Conservation (phyloP, 345 rosid genomes). For the Populus pruinosa region DNA sequence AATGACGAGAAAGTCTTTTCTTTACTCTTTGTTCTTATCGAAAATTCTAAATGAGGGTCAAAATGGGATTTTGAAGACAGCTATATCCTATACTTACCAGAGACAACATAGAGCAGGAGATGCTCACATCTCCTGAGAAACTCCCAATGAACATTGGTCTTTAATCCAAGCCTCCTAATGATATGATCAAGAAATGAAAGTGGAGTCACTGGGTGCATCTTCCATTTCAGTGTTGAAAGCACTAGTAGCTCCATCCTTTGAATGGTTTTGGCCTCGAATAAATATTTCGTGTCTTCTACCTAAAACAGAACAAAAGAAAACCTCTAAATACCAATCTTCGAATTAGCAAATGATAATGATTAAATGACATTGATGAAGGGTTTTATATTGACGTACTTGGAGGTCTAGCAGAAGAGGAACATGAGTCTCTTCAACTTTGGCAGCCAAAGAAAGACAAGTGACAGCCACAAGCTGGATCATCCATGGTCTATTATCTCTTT, state of each 20-base stretch:
- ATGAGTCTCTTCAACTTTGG: constrained; percentile 34
- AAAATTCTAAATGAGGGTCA: constrained; percentile 6
- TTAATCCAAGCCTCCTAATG: constrained; percentile 26
- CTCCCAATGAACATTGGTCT: constrained; percentile 19
- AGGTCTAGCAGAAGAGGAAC: constrained; percentile 32
- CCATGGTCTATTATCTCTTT: constrained; percentile 28
- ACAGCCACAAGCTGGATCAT: constrained; percentile 34
- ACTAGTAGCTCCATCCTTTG: constrained; percentile 37
- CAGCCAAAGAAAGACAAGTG: constrained; percentile 36
- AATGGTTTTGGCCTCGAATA: constrained; percentile 31
- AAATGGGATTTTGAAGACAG: neutral
- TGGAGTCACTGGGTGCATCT: constrained; percentile 37
- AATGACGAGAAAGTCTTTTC: neutral
- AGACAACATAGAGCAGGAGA: constrained; percentile 20
- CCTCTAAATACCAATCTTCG: neutral
- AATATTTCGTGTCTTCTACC: constrained; percentile 25
- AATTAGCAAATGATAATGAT: neutral
- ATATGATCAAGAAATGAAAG: constrained; percentile 32
- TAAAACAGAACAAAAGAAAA: neutral
- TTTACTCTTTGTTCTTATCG: constrained; percentile 18
- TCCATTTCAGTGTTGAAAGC: constrained; percentile 32
- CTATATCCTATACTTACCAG: constrained; percentile 14
- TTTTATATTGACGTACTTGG: constrained; percentile 16
- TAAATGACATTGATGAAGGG: neutral
- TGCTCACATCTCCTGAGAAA: constrained; percentile 26